Conservation (phyloP, 495 filamentous ascomycete species). For the Penicillium fimorum region DNA sequence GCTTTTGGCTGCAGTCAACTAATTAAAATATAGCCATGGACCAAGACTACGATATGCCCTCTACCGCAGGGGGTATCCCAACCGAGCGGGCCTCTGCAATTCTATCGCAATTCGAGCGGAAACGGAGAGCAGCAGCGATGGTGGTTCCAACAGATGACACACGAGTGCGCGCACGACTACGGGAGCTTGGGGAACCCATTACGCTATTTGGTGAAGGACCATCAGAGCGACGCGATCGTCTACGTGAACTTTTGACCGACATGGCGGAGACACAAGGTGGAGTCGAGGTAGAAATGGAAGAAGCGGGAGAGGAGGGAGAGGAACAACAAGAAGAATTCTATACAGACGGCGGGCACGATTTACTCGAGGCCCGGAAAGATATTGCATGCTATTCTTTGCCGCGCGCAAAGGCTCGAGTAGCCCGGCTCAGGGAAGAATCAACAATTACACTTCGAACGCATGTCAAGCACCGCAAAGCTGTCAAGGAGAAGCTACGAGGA, state of each 20-base stretch:
- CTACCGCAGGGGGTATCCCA: slow-evolving; percentile 69
- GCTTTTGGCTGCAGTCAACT: background rate
- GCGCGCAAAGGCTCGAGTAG: slow-evolving; percentile 71
- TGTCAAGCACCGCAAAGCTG: slow-evolving; percentile 81
- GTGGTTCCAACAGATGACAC: slow-evolving; percentile 95
- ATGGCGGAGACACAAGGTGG: slow-evolving; percentile 64
- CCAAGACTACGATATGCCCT: slow-evolving; percentile 79
- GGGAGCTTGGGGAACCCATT: slow-evolving; percentile 85
- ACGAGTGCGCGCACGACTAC: slow-evolving; percentile 73
- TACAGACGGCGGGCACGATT: slow-evolving; percentile 70
- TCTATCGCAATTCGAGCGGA: slow-evolving; percentile 83
- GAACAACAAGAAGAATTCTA: slow-evolving; percentile 96
- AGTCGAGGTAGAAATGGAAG: slow-evolving; percentile 64
- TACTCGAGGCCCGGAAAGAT: slow-evolving; percentile 72
- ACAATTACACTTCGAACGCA: slow-evolving; percentile 82
- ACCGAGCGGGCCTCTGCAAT: slow-evolving; percentile 86
- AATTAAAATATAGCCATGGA: slow-evolving; percentile 61
- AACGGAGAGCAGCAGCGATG: slow-evolving; percentile 82
- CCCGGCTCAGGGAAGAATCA: slow-evolving; percentile 73
- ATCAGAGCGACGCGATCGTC: slow-evolving; percentile 77
- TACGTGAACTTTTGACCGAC: slow-evolving; percentile 76
- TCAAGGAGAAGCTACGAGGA: slow-evolving; percentile 77
- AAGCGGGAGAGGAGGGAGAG: slow-evolving; percentile 43
- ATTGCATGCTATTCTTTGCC: slow-evolving; percentile 88
- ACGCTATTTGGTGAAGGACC: slow-evolving; percentile 94